Evolutionary conservation across 2,329 filamentous ascomycete species (phyloP), one percentile per base, ranked within the genome.

Genomic region (Helminthosporium solani): DNA sequence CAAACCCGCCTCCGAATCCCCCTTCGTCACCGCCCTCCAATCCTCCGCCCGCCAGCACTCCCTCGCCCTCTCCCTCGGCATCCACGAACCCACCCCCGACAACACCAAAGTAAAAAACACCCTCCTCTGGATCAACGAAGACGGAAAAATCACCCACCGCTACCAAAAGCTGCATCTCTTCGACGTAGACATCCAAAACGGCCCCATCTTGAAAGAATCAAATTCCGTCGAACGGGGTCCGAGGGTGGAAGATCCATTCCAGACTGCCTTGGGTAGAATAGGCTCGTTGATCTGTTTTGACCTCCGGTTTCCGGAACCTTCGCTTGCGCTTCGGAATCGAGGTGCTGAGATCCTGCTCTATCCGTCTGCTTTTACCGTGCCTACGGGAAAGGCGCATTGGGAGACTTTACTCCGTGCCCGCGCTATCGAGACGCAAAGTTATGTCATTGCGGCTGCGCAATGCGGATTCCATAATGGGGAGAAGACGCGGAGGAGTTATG

Each of bases 131-230:
- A 87, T 88, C 53, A 72, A 83, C 57, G 76, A 78, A 33, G 59
- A 73, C 0, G 85, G 85, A 1, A 63, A 75, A 3, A 82, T 88
- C 21, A 70, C 72, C 1, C 77, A 84, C 12, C 73, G 78, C 16
- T 96, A 96, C 72, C 87, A 95, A 68, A 97, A 97, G 70, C 74
- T 96, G 25, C 91, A 96, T 67, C 78, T 96, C 12, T 96, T 97
- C 71, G 90, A 96, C 67, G 79, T 84, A 47, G 77, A 78, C 33
- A 79, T 83, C 47, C 72, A 78, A 44, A 73, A 73, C 19, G 82
- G 81, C 0, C 82, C 83, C 0, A 68, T 75, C 1, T 66, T 87
- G 52, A 82, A 78, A 55, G 85, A 88, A 64, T 85, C 81, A 63
- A 72, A 76, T 47, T 86, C 78, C 36, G 88, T 90, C 0, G 85